Evolutionary conservation across 225 moss, liverwort and hornwort species (phyloP).

Genomic region (Antitrichia curtipendula): DNA sequence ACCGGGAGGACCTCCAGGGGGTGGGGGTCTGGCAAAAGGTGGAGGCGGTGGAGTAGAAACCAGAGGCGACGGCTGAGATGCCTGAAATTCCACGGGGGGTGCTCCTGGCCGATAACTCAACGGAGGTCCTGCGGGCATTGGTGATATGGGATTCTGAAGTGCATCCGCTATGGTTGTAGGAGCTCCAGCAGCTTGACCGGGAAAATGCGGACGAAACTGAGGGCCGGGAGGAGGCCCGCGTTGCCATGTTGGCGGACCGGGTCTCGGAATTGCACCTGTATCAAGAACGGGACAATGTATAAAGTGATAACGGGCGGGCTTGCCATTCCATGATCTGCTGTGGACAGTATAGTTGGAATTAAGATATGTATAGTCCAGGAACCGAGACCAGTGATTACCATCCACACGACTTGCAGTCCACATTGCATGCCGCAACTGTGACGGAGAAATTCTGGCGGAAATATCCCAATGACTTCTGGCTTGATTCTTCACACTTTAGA

Average conservation of each 20-base stretch:
- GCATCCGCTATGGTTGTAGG: constrained; percentile 17
- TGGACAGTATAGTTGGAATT: background rate
- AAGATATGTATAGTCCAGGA: background rate
- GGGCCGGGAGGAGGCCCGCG: constrained; percentile 25
- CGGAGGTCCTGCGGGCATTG: constrained; percentile 13
- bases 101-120: constrained; percentile 15
- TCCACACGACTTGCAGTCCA: background rate
- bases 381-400: background rate
- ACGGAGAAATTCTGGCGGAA: background rate
- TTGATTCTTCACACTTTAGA: background rate
- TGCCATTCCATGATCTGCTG: background rate
- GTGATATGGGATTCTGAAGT: constrained; percentile 31
- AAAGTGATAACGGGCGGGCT: background rate
- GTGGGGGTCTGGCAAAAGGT: constrained; percentile 12
- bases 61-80: constrained; percentile 12
- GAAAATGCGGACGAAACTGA: background rate
- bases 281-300: background rate
- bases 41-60: constrained; percentile 1
- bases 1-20: constrained; percentile 4
- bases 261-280: constrained; percentile 20
- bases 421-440: background rate
- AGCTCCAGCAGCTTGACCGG: background rate
- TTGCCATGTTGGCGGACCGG: constrained; percentile 42
- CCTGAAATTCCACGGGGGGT: constrained; percentile 9
- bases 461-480: background rate